A percentile compares a stretch with the other conserved stretches of the same genome.
phyloP scores from a whole-genome alignment of 768 basidiomycete species.

The Fomitopsis pulvina region DNA sequence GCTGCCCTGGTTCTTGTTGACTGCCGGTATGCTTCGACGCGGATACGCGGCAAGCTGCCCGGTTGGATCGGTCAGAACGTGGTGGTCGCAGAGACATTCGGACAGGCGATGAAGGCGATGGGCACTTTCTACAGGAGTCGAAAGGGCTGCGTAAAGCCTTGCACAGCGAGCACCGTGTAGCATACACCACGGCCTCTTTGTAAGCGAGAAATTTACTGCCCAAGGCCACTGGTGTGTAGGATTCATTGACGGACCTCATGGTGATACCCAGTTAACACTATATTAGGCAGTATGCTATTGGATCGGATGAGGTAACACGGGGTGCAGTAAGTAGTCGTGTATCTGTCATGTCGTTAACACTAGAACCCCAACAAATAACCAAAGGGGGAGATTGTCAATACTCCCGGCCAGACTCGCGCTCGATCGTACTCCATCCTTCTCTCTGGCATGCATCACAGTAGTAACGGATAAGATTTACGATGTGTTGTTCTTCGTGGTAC shows the following conservation, averaged over 20 bases:
- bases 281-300: too few relatives aligned
- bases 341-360: not conserved
- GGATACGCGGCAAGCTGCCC: conserved; percentile 78
- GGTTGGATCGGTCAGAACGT: conserved; percentile 77
- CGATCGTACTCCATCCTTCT: conserved; percentile 21
- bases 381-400: conserved; percentile 3
- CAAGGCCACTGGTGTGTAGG: too few relatives aligned
- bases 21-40: conserved; percentile 61
- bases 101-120: conserved; percentile 61
- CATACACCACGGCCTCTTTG: too few relatives aligned
- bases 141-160: conserved; percentile 15
- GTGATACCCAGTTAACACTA: too few relatives aligned
- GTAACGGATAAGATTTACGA: conserved; percentile 22
- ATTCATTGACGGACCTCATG: too few relatives aligned
- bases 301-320: not conserved
- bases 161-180: not conserved
- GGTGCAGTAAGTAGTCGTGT: not conserved
- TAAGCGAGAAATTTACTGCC: too few relatives aligned
- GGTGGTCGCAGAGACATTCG: conserved; percentile 57
- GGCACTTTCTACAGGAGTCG: conserved; percentile 65
- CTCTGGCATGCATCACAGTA: conserved; percentile 19
- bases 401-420: conserved; percentile 16
- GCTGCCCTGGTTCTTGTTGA: conserved; percentile 87
- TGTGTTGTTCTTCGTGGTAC: conserved; percentile 18
- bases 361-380: not conserved